Evolutionary conservation across 768 basidiomycete genomes (phyloP).

Genomic region (Phanerodontia chrysosporium): DNA sequence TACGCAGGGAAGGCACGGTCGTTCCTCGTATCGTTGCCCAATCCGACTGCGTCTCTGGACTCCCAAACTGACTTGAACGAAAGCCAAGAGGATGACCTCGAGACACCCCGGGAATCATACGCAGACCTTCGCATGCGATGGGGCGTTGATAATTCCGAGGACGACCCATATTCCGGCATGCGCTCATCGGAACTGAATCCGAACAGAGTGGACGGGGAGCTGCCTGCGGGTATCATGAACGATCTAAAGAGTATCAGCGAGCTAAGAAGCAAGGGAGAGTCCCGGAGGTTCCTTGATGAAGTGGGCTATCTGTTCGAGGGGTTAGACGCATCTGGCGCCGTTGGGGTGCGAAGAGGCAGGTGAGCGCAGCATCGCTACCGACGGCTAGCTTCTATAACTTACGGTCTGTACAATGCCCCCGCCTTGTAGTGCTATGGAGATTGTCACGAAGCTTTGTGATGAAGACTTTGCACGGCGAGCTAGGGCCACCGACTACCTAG

Average conservation of each 20-base stretch:
- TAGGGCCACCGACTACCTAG: slow-evolving; percentile 69
- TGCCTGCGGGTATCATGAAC: slow-evolving; percentile 63
- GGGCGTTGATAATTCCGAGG: slow-evolving; percentile 79
- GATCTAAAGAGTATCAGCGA: slow-evolving; percentile 79
- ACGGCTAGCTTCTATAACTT: neutral
- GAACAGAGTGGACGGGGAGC: slow-evolving; percentile 7
- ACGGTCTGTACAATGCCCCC: neutral
- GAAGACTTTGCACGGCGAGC: slow-evolving; percentile 75
- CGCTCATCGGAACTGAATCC: slow-evolving; percentile 1
- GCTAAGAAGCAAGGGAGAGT: slow-evolving; percentile 76
- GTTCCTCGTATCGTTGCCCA: slow-evolving; percentile 63
- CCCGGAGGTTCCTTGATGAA: slow-evolving; percentile 75
- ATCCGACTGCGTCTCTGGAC: neutral
- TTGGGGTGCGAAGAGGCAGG: slow-evolving; percentile 68
- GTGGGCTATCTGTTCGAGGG: slow-evolving; percentile 85
- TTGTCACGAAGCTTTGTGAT: slow-evolving; percentile 70
- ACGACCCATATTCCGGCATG: slow-evolving; percentile 49
- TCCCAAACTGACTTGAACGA: slow-evolving; percentile 29
- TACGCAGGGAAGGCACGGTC: slow-evolving; percentile 80
- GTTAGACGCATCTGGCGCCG: slow-evolving; percentile 46
- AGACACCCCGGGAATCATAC: slow-evolving; percentile 65
- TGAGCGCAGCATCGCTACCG: slow-evolving; percentile 30
- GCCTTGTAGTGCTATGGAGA: slow-evolving; percentile 61
- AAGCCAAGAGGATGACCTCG: slow-evolving; percentile 48
- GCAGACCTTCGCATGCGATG: slow-evolving; percentile 68